Evolutionary conservation across 768 basidiomycete genomes (phyloP), one percentile per base, ranked within the genome.

Genomic region (Collybia nuda): DNA sequence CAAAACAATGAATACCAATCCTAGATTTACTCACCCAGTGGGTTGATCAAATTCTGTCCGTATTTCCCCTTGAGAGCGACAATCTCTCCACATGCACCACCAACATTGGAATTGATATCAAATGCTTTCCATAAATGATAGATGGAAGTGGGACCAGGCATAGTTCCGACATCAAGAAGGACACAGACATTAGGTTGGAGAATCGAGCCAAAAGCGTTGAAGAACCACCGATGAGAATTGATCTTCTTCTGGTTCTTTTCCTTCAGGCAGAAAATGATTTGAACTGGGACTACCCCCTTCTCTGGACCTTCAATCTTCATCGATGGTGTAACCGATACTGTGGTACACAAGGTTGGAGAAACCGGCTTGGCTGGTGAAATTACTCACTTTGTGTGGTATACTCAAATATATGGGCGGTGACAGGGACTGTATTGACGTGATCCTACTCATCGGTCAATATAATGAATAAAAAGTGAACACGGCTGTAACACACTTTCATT

Each of bases 81-180:
- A 50, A 96, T 95, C 73, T 96, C 94, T n/a, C 94, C 94, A 61
- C 94, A 97, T 15, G 93, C 94, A 14, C 94, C 91, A 1, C 88
- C 91, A 14, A 93, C 90, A 60, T 90, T 90, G 17, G 88, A 89
- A 63, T 92, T 92, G 66, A 92, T 88, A 59, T 93, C 91, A 56
- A 97, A 96, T 5, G 92, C 90, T 67, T 95, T 95, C 93, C 93
- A 95, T 2, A 95, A 71, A 60, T 93, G 93, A 66, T 96, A 96
- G 52, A 96, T 91, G 8, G 82, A 84, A 46, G 88, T 93, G 7
- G 91, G 86, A 3, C 90, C 92, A 0, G 93, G 93, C 78, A 84
- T 85, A 14, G 79, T 80, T 0, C 79, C 79, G 3, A 96, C 94
- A 58, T 96, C 94, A 22, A 97, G 81, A 12, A 97, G 79, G 8